Evolutionary conservation across 2,329 filamentous ascomycete genomes (phyloP), one percentile per base, ranked within the genome.

Genomic region (Myriosclerotinia scirpicola): DNA sequence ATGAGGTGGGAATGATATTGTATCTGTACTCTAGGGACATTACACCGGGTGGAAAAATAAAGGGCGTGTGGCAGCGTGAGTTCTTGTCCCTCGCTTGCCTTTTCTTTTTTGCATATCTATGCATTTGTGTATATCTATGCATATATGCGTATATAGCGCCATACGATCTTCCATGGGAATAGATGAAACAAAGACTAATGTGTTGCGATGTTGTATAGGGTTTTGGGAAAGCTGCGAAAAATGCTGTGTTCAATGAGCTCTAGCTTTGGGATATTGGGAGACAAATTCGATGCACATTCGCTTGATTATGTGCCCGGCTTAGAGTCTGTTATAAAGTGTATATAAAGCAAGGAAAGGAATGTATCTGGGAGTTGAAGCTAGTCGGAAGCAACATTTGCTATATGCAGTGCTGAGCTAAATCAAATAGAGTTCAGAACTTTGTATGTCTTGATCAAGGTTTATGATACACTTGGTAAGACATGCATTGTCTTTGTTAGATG

Each of bases 1-100:
- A 55, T 42, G 61, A 55, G 20, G 9, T 48, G 14, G 52, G 52
- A 2, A 55, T 64, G 61, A 3, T 64, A 9, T 64, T 48, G 36
- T 64, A 12, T 30, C 48, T 64, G 20, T 55, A 64, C 48, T 42
- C 61, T 3, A 54, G 38, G 40, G 26, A 26, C 3, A 17, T 54
- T 15, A 54, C 42, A 36, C 52, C 40, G 8, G 40, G 40, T 11
- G 50, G 26, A 17, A 36, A 0, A 9, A 1, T 22, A 30, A 22
- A 0, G 3, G 0, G 4, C 15, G 1, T 5, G 12, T 42, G 48
- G 38, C 3, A 8, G 1, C 0, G 12, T 64, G 1, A 6, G 20
- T 46, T 22, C 3, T 9, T 11, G 6, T 22, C 14, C 34, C 14
- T 42, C 2, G 6, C 12, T 40, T 34, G 17, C 8, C 5, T n/a